Evolutionary conservation across 768 basidiomycete genomes (phyloP).

Genomic region (Boletus rubroflammeus): DNA sequence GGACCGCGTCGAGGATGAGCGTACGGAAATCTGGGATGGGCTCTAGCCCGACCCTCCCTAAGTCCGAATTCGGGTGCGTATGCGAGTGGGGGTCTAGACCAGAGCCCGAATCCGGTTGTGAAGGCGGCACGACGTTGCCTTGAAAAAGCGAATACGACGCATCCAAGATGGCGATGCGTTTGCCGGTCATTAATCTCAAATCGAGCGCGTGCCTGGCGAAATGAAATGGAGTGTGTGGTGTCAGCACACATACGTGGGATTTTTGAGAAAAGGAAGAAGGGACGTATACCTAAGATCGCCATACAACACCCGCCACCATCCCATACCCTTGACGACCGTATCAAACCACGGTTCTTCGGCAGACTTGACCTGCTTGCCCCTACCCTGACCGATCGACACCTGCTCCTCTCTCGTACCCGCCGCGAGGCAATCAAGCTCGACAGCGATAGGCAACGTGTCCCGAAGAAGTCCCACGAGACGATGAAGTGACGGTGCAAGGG

Average conservation of each 20-base stretch:
- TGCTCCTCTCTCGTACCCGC: slow-evolving; percentile 33
- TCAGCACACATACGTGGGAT: background rate
- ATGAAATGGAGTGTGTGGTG: background rate
- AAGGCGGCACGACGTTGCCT: background rate
- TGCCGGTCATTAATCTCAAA: slow-evolving; percentile 66
- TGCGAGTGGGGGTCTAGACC: background rate
- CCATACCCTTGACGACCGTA: slow-evolving; percentile 73
- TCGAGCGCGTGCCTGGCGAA: slow-evolving; percentile 67
- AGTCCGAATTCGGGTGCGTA: background rate
- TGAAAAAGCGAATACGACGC: slow-evolving; percentile 59
- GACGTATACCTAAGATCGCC: slow-evolving; percentile 55
- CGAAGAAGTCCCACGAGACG: slow-evolving; percentile 66
- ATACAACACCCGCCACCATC: slow-evolving; percentile 78
- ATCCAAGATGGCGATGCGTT: slow-evolving; percentile 70
- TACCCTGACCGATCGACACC: background rate
- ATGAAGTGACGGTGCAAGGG: slow-evolving; percentile 61
- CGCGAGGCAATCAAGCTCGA: slow-evolving; percentile 57
- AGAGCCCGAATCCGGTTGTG: background rate
- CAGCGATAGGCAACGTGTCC: slow-evolving; percentile 73
- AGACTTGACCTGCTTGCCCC: slow-evolving; percentile 12
- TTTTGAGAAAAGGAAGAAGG: slow-evolving; percentile 2
- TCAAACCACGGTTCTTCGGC: slow-evolving; percentile 43
- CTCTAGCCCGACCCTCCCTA: slow-evolving; percentile 39
- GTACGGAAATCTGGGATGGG: slow-evolving; percentile 59
- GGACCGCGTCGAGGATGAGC: slow-evolving; percentile 50